phyloP scores from a whole-genome alignment of 768 basidiomycete genomes.

The Pleurotus djamor region DNA sequence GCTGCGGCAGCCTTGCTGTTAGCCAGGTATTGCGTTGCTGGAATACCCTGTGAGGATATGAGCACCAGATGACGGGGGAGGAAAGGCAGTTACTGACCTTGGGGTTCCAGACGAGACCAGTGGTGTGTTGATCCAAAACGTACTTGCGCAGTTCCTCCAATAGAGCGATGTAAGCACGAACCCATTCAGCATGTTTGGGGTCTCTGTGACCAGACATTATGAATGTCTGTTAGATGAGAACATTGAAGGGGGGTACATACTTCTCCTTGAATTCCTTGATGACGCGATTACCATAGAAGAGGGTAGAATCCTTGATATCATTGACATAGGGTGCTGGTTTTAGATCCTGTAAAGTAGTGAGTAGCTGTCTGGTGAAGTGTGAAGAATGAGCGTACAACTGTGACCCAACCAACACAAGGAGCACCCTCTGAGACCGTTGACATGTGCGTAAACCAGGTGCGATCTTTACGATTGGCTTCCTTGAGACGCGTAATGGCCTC shows the following conservation, averaged over 20 bases:
- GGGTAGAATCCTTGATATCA: slow-evolving; percentile 82
- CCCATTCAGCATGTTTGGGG: slow-evolving; percentile 87
- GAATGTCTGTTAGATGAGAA: slow-evolving; percentile 6
- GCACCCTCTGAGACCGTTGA: slow-evolving; percentile 81
- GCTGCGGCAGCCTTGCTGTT: slow-evolving; percentile 27
- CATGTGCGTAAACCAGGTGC: slow-evolving; percentile 83
- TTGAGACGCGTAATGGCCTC: slow-evolving; percentile 78
- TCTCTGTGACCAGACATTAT: slow-evolving; percentile 51
- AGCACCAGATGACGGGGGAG: background rate
- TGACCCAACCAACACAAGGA: slow-evolving; percentile 85
- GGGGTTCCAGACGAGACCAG: slow-evolving; percentile 87
- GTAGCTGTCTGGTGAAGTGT: background rate
- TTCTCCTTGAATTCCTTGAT: slow-evolving; percentile 93
- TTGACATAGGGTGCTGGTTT: slow-evolving; percentile 80
- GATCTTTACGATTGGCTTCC: slow-evolving; percentile 75
- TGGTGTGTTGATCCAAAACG: slow-evolving; percentile 80
- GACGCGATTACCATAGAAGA: slow-evolving; percentile 88
- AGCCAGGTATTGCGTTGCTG: slow-evolving; percentile 51
- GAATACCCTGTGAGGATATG: slow-evolving; percentile 44
- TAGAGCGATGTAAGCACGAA: slow-evolving; percentile 62
- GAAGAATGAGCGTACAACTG: slow-evolving; percentile 44
- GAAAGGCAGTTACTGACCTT: slow-evolving; percentile 43
- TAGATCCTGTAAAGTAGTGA: slow-evolving; percentile 39
- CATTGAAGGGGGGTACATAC: slow-evolving; percentile 39
- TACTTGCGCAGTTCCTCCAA: slow-evolving; percentile 83